Evolutionary conservation across 768 basidiomycete genomes (phyloP).

Genomic region (Mycena capillaripes): DNA sequence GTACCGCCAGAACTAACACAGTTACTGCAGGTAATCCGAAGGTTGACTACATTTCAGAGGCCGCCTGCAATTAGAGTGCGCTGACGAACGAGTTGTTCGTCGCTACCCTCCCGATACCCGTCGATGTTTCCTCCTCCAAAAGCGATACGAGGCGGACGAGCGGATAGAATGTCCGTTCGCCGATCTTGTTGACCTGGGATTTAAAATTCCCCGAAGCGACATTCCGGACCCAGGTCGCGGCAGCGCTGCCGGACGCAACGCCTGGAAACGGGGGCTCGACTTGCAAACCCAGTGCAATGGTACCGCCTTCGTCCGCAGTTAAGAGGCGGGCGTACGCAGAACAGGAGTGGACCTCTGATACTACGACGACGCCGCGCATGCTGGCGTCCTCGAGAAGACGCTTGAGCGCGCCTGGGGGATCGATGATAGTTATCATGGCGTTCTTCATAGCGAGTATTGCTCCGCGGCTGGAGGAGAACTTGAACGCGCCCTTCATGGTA

Average conservation of each 20-base stretch:
- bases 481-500: constrained; percentile 42
- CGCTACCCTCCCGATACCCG: too few species aligned
- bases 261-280: constrained; percentile 37
- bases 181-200: constrained; percentile 38
- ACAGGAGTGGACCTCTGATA: constrained; percentile 51
- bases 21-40: too few species aligned
- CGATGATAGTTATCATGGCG: constrained; percentile 43
- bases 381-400: neutral
- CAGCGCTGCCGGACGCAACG: constrained; percentile 31
- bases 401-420: constrained; percentile 44
- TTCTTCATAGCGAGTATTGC: constrained; percentile 50
- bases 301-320: constrained; percentile 34
- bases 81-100: too few species aligned
- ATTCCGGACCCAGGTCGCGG: constrained; percentile 43
- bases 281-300: constrained; percentile 44
- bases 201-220: constrained; percentile 44
- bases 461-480: constrained; percentile 44
- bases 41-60: too few species aligned
- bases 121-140: constrained; percentile 36
- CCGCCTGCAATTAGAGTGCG: too few species aligned
- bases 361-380: constrained; percentile 46
- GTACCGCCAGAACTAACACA: too few species aligned
- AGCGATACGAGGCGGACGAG: constrained; percentile 47
- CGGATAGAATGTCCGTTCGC: constrained; percentile 43
- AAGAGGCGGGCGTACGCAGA: constrained; percentile 49